Evolutionary conservation across 306 rosid genomes (phyloP), one percentile per base, ranked within the genome.

Genomic region (Casuarina glauca): DNA sequence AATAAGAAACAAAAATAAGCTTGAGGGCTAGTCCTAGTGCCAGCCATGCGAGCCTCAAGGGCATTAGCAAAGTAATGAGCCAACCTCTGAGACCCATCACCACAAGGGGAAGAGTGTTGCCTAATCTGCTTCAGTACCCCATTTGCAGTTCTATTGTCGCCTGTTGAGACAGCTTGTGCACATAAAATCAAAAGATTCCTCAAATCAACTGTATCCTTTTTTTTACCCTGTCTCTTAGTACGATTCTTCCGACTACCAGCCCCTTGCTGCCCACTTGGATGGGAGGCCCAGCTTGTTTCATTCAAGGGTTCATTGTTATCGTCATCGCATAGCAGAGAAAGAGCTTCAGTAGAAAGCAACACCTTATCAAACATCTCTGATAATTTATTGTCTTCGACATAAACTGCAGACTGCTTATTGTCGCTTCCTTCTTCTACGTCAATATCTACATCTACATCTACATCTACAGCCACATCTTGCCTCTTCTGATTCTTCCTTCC

Each of bases 11-110:
- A 16, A 71, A 80, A 79, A 3, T 76, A 74, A 60, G 32, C 3
- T 64, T 41, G 93, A 41, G 85, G 77, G 57, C 88, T 90, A 0
- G 78, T 75, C 6, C 58, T 53, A 35, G 80, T 83, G 44, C 96
- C 96, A 61, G 85, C 87, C 82, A 91, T 78, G 45, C 98, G 91
- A 3, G 95, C 92, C 76, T 89, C 93, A 38, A 93, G 83, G 69
- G 82, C 95, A 71, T 90, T 86, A 3, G 85, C 92, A 1, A 91
- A 88, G 83, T 52, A 91, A 88, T 89, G 87, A 38, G 97, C 95
- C 85, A 91, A 55, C 60, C 95, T 91, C 82, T 88, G 93, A 6
- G 88, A n/a, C 2, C 90, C 84, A 74, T 91, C 93, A 35, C 98
- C 98, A 0, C 7, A 45, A 2, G 79, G 77, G 17, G 88, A 82